Percentiles rank a stretch among this genome's conserved stretches.
These are phyloP conservation scores for Strobilomyces dryophilus DNA, from an alignment of 768 basidiomycete genomes.

Conservation along the genomic window DNA sequence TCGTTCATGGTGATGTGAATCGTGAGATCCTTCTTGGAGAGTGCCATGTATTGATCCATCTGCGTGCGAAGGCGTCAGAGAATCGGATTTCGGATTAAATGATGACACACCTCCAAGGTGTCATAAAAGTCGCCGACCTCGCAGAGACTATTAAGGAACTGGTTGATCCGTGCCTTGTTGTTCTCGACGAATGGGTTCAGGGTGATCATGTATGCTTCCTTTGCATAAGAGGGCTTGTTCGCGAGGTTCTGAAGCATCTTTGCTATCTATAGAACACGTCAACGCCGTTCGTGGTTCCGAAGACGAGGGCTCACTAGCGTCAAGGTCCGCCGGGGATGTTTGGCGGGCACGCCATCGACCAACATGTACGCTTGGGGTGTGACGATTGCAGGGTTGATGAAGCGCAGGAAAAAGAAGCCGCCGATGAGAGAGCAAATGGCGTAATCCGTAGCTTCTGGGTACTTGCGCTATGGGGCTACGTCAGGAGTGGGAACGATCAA, in stretches of 20 bases:
- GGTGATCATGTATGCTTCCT: constrained; percentile 98
- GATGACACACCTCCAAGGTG: constrained; percentile 76
- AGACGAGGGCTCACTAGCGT: constrained; percentile 60
- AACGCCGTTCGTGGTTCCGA: neutral
- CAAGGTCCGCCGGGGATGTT: constrained; percentile 93
- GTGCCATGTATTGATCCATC: constrained; percentile 99
- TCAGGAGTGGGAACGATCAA: constrained; percentile 6
- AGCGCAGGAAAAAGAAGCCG: constrained; percentile 99
- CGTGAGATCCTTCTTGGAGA: constrained; percentile 97
- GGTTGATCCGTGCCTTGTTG: constrained; percentile 97
- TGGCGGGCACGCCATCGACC: constrained; percentile 95
- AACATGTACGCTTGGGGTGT: constrained; percentile 99
- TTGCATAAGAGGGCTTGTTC: constrained; percentile 97
- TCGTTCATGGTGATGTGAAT: constrained; percentile 99
- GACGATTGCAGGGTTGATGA: constrained; percentile 99
- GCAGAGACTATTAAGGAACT: constrained; percentile 93
- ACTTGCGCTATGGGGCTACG: constrained; percentile 70
- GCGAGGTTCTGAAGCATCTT: constrained; percentile 99
- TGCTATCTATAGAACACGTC: constrained; percentile 63
- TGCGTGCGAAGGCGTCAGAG: constrained; percentile 27
- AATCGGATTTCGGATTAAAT: neutral
- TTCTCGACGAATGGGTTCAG: constrained; percentile 98
- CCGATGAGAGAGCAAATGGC: constrained; percentile 98
- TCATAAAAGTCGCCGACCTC: constrained; percentile 99
- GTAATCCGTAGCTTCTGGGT: constrained; percentile 97